Base-by-base conservation (phyloP, 257 asterid genomes). In the Mitragyna speciosa region DNA sequence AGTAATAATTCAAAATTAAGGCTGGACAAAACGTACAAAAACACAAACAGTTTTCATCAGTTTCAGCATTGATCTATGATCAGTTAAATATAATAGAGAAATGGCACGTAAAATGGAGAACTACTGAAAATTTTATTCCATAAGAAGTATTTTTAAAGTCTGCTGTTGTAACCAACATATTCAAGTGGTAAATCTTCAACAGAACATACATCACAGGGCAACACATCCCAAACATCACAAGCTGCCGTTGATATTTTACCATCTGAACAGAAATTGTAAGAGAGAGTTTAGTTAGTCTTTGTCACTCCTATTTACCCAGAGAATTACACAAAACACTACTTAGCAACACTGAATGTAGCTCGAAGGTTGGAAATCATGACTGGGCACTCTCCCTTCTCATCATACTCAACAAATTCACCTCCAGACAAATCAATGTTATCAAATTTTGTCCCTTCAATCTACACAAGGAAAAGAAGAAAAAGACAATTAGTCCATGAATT, bases 301-400 rank as follows among this genome's bases (percentile, higher is more conserved):
- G 51, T 22, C 61, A 45, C 73, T 51, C 63, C 70, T 77, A 56
- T 64, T 69, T 76, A 76, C 73, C 71, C 33, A 24, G 59, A 47
- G 31, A 33, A 19, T 45, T 51, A 74, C 72, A 67, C 68, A 41
- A 7, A 14, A n/a, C 17, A 70, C 90, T 92, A 90, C 90, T 92
- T 91, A 61, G 73, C 84, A 65, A 91, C 89, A 4, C 77, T 82
- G 79, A 96, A 96, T 72, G 69, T 84, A 33, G 97, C 91, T 66
- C 89, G 85, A 39, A 86, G 90, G 84, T 91, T 92, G 82, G 97
- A 92, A 85, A 94, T 90, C 97, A 89, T 92, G 82, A 96, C 98
- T 0, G 97, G 97, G 78, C 90, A 88, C 85, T 89, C 90, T 20
- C 99, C 98, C 91, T 92, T 94, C 87, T 96, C 98, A 56, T 92